phyloP scores from a whole-genome alignment of 768 basidiomycete genomes.

The Phanerochaete carnosa region DNA sequence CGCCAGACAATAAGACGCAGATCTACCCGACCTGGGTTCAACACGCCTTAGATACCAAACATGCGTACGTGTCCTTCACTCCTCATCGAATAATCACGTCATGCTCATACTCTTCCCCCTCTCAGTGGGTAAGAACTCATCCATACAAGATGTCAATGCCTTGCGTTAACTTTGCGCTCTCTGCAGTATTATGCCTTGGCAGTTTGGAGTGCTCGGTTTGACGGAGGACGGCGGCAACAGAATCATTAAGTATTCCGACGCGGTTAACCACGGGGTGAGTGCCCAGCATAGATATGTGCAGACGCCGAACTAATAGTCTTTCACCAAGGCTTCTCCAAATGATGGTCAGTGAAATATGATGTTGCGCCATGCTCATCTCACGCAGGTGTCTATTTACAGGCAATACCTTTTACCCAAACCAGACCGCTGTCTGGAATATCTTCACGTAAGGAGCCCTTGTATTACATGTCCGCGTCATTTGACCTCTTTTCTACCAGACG shows the following conservation, averaged over 20 bases:
- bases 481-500: slow-evolving; percentile 13
- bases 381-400: slow-evolving; percentile 28
- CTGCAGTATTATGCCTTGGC: slow-evolving; percentile 58
- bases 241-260: slow-evolving; percentile 53
- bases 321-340: slow-evolving; percentile 45
- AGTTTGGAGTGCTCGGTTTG: slow-evolving; percentile 47
- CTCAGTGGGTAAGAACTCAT: slow-evolving; percentile 16
- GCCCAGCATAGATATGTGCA: slow-evolving; percentile 2
- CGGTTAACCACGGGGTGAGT: slow-evolving; percentile 42
- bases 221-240: slow-evolving; percentile 51
- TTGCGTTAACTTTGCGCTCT: neutral
- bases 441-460: slow-evolving; percentile 38
- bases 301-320: neutral
- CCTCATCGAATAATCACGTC: neutral
- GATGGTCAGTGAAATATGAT: slow-evolving; percentile 37
- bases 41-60: slow-evolving; percentile 43
- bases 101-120: neutral
- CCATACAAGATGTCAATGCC: neutral
- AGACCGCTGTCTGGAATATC: slow-evolving; percentile 47
- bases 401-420: slow-evolving; percentile 48
- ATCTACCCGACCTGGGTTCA: slow-evolving; percentile 52
- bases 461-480: neutral
- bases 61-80: slow-evolving; percentile 37
- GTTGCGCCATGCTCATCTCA: neutral
- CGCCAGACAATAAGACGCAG: slow-evolving; percentile 43